Evolutionary conservation across 2,329 filamentous ascomycete genomes (phyloP).

Genomic region (Clarireedia homoeocarpa): DNA sequence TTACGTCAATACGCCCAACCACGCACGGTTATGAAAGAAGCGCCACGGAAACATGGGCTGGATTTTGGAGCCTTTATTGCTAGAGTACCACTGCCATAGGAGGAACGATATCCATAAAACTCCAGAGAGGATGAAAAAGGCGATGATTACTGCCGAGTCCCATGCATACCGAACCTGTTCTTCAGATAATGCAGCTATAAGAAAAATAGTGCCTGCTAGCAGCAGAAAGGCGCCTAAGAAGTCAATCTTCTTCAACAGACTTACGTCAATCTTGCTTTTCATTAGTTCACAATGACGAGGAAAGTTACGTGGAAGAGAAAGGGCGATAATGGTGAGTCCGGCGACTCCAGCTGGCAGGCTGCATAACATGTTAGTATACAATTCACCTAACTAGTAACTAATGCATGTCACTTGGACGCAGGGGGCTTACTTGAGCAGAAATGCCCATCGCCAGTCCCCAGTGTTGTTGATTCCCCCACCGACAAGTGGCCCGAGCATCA

Average conservation of each 20-base stretch:
- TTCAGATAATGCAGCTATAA: conserved; percentile 40
- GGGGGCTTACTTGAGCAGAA: not conserved
- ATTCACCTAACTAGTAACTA: no score
- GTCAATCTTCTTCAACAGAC: conserved; percentile 5
- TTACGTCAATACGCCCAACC: conserved; percentile 11
- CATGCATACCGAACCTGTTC: conserved; percentile 37
- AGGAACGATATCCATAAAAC: conserved; percentile 29
- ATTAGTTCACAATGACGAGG: not conserved
- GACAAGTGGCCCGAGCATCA: not conserved
- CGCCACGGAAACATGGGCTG: conserved; percentile 14
- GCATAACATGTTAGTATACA: no score
- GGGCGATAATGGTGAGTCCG: not conserved
- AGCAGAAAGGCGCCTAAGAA: conserved; percentile 26
- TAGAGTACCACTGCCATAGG: conserved; percentile 25
- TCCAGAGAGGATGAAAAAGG: conserved; percentile 19
- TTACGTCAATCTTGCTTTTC: no score
- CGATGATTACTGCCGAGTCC: conserved; percentile 34
- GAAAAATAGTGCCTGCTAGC: conserved; percentile 35
- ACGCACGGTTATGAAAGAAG: conserved; percentile 10
- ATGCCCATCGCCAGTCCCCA: not conserved
- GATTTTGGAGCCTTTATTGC: not conserved
- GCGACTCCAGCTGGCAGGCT: not conserved
- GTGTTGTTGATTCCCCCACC: not conserved
- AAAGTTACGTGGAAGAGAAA: not conserved
- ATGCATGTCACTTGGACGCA: no score